Conservation (phyloP, 805 yeast genomes). For the Yarrowia keelungensis region DNA sequence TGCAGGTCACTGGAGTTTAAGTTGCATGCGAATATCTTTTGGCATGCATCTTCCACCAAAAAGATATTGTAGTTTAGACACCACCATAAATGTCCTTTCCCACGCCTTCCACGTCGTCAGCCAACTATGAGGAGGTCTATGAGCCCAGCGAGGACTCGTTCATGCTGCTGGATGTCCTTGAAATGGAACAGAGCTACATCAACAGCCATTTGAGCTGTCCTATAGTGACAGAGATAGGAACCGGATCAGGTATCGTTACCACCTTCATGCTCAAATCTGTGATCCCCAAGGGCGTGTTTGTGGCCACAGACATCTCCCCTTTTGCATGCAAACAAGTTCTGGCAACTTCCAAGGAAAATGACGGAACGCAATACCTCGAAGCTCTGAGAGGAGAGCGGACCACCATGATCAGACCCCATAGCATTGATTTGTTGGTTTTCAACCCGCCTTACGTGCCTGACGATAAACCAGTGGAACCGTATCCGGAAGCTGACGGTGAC, state of each 20-base stretch:
- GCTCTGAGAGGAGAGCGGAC: constrained; percentile 66
- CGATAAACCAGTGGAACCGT: constrained; percentile 53
- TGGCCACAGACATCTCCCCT: constrained; percentile 83
- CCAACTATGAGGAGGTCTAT: constrained; percentile 77
- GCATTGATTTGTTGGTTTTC: constrained; percentile 78
- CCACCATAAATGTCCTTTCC: constrained; percentile 21
- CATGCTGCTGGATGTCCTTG: constrained; percentile 80
- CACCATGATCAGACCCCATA: constrained; percentile 54
- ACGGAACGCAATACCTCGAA: constrained; percentile 51
- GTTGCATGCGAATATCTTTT: constrained; percentile 22
- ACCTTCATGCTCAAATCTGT: constrained; percentile 72
- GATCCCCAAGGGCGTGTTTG: constrained; percentile 58
- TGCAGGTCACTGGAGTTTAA: constrained; percentile 18
- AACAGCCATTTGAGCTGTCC: constrained; percentile 53
- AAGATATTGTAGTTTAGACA: background rate
- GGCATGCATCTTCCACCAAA: background rate
- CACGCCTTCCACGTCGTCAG: constrained; percentile 67
- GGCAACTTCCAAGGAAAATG: constrained; percentile 54
- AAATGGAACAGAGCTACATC: constrained; percentile 54
- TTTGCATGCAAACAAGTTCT: constrained; percentile 67
- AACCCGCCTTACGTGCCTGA: constrained; percentile 98
- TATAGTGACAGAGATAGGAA: constrained; percentile 80
- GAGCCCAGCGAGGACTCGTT: constrained; percentile 96
- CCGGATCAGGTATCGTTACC: constrained; percentile 90
- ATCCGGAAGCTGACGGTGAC: constrained; percentile 70